Conservation (phyloP, 1,139 yeast species). For the Pichia terricola region DNA sequence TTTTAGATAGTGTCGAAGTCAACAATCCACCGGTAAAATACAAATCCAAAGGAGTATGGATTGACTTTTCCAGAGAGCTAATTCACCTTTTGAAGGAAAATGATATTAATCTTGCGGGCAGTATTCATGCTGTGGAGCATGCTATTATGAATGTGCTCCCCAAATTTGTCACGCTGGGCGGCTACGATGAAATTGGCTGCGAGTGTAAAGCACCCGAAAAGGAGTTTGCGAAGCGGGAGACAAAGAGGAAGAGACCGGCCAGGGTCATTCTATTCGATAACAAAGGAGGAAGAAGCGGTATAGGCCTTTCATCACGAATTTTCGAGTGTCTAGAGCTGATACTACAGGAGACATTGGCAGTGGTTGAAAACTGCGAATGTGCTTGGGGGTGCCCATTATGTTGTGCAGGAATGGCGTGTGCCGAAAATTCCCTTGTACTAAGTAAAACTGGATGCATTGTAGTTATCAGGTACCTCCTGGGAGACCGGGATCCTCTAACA, state of each 20-base stretch:
- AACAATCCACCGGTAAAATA: slow-evolving; percentile 73
- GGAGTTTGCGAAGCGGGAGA: slow-evolving; percentile 70
- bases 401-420: slow-evolving; percentile 68
- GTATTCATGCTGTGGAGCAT: slow-evolving; percentile 96
- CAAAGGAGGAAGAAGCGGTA: slow-evolving; percentile 67
- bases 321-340: slow-evolving; percentile 68
- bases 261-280: slow-evolving; percentile 76
- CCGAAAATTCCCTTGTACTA: slow-evolving; percentile 70
- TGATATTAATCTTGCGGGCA: slow-evolving; percentile 66
- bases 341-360: slow-evolving; percentile 45
- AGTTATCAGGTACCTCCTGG: slow-evolving; percentile 31
- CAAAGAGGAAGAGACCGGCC: slow-evolving; percentile 71
- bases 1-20: slow-evolving; percentile 87
- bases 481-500: slow-evolving; percentile 4
- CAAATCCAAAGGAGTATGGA: slow-evolving; percentile 79
- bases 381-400: slow-evolving; percentile 87
- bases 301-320: slow-evolving; percentile 71
- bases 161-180: slow-evolving; percentile 47
- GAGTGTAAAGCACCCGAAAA: slow-evolving; percentile 97
- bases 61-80: slow-evolving; percentile 64
- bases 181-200: slow-evolving; percentile 62
- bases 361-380: slow-evolving; percentile 63
- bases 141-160: slow-evolving; percentile 74
- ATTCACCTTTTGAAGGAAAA: slow-evolving; percentile 50
- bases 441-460: slow-evolving; percentile 84